These are phyloP conservation scores for Jatropha multifida DNA, from an alignment of 441 rosid species.

Conservation along the genomic window DNA sequence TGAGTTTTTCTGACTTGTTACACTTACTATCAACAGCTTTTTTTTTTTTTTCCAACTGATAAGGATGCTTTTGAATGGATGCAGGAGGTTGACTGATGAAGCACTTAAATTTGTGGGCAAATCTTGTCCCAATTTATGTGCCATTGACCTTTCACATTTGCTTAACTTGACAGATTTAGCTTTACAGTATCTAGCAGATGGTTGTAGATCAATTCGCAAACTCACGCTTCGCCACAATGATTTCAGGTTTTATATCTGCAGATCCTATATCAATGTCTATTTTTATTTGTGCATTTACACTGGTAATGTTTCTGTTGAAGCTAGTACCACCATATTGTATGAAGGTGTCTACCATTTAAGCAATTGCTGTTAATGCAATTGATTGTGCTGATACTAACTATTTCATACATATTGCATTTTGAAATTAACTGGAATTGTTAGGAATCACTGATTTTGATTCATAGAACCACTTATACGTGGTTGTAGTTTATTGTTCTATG, in stretches of 20 bases:
- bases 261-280: slow-evolving; percentile 5
- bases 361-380: no score
- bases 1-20: slow-evolving; percentile 26
- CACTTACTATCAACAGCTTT: no score
- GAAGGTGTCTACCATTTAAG: not conserved
- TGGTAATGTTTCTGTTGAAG: not conserved
- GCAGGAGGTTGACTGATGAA: slow-evolving; percentile 46
- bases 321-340: not conserved
- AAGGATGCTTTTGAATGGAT: slow-evolving; percentile 22
- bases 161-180: slow-evolving; percentile 37
- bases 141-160: slow-evolving; percentile 46
- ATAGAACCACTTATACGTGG: no score
- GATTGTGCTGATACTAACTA: no score
- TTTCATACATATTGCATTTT: not conserved
- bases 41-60: slow-evolving; percentile 14
- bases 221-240: slow-evolving; percentile 37
- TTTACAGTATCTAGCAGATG: slow-evolving; percentile 37
- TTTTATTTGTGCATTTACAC: not conserved
- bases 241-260: slow-evolving; percentile 40
- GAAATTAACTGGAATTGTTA: not conserved
- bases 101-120: slow-evolving; percentile 35
- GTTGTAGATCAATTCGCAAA: slow-evolving; percentile 39
- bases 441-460: not conserved
- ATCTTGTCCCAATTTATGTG: slow-evolving; percentile 36
- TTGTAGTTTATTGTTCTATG: not conserved